Evolutionary conservation across 2,329 filamentous ascomycete genomes (phyloP).

Genomic region (Phialophora macrospora): DNA sequence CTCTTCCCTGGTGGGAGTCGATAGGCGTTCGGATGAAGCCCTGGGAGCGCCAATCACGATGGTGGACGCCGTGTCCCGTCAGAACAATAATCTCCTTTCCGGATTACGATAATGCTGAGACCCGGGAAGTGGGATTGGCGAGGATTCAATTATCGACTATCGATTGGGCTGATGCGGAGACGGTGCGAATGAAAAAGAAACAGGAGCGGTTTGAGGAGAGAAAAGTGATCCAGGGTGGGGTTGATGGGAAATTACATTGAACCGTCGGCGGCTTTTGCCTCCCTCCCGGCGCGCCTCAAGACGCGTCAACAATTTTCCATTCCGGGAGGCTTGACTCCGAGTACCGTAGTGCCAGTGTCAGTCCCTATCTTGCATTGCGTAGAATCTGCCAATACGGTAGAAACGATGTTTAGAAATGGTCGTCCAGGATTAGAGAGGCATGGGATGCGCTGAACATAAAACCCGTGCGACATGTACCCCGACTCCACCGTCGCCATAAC

Average conservation of each 20-base stretch:
- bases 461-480: slow-evolving; percentile 12
- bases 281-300: not conserved
- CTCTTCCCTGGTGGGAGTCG: slow-evolving; percentile 13
- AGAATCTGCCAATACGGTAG: not conserved
- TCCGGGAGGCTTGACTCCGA: not conserved
- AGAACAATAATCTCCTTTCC: slow-evolving; percentile 21
- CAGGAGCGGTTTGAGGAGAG: slow-evolving; percentile 18
- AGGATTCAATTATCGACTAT: slow-evolving; percentile 19
- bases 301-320: slow-evolving; percentile 15
- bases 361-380: not conserved
- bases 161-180: slow-evolving; percentile 27
- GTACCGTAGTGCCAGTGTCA: not conserved
- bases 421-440: slow-evolving; percentile 12
- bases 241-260: slow-evolving; percentile 24
- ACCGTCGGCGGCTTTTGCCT: not conserved
- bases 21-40: slow-evolving; percentile 18
- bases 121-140: slow-evolving; percentile 1
- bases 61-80: not conserved
- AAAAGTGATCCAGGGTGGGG: slow-evolving; percentile 22
- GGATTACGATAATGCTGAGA: slow-evolving; percentile 9
- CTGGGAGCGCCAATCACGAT: slow-evolving; percentile 24
- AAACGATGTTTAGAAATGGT: not conserved
- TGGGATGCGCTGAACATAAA: slow-evolving; percentile 5
- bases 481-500: slow-evolving; percentile 4
- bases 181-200: slow-evolving; percentile 18